Evolutionary conservation across 116 monocot species (phyloP).

Genomic region (Iris pallida): DNA sequence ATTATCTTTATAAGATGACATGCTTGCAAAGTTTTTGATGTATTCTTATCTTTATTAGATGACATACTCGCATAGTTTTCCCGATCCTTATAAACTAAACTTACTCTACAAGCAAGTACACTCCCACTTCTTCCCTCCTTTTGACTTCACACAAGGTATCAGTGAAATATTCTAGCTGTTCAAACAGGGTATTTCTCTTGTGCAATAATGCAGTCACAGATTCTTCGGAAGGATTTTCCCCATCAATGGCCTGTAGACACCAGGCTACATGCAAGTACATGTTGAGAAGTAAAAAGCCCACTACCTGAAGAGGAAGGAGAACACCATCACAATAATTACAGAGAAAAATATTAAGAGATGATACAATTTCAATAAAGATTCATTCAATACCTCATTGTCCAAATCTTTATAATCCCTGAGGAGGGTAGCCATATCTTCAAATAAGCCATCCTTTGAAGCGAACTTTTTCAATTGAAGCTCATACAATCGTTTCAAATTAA

Average conservation of each 20-base stretch:
- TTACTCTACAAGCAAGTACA: slow-evolving; percentile 70
- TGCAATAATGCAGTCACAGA: slow-evolving; percentile 44
- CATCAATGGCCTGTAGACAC: slow-evolving; percentile 65
- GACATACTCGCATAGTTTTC: no score
- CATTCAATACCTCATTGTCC: slow-evolving; percentile 64
- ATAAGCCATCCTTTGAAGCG: slow-evolving; percentile 64
- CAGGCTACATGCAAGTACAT: slow-evolving; percentile 89
- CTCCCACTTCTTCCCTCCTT: slow-evolving; percentile 46
- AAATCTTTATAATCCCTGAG: slow-evolving; percentile 52
- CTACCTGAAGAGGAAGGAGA: slow-evolving; percentile 54
- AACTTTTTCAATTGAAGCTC: slow-evolving; percentile 75
- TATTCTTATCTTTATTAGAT: background rate
- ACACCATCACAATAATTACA: slow-evolving; percentile 5
- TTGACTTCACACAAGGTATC: slow-evolving; percentile 33
- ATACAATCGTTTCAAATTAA: slow-evolving; percentile 85
- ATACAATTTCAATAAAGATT: background rate
- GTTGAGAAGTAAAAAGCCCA: slow-evolving; percentile 86
- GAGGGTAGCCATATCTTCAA: slow-evolving; percentile 64
- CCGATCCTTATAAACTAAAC: slow-evolving; percentile 4
- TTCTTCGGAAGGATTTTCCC: slow-evolving; percentile 67
- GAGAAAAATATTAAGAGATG: background rate
- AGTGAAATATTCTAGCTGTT: slow-evolving; percentile 47
- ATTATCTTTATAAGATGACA: background rate
- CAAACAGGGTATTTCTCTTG: slow-evolving; percentile 56
- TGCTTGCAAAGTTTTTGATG: background rate